These are phyloP conservation scores for Iris macrosiphon DNA, from an alignment of 106 monocot genomes.

Conservation along the genomic window DNA sequence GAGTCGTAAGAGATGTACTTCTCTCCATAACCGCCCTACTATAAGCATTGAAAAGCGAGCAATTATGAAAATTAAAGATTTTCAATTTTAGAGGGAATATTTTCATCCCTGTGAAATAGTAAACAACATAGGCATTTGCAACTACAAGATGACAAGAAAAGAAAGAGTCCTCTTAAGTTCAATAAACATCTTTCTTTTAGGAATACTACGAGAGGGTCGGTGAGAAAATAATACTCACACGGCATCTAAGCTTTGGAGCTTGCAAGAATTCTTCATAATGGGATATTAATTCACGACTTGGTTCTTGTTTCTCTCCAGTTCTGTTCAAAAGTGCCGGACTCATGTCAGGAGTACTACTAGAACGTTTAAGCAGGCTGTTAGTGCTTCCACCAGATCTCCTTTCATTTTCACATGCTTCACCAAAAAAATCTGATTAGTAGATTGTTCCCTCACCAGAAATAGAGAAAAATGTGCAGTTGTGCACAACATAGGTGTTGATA, in stretches of 20 bases:
- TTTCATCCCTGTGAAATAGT: no score
- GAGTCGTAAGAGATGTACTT: no score
- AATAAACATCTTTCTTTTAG: not conserved
- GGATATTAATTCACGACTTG: conserved; percentile 13
- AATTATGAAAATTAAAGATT: no score
- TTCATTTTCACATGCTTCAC: conserved; percentile 16
- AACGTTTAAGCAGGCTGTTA: conserved; percentile 41
- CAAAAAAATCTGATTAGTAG: conserved; percentile 9
- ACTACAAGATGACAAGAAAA: no score
- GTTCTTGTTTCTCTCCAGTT: conserved; percentile 22
- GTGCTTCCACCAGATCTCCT: conserved; percentile 3
- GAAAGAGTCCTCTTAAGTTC: no score
- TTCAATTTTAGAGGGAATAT: no score
- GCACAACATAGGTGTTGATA: not conserved
- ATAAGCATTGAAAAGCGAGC: no score
- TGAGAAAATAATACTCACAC: conserved; percentile 45
- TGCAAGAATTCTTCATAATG: conserved; percentile 46
- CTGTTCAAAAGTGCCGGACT: conserved; percentile 13
- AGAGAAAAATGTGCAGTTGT: conserved; percentile 20
- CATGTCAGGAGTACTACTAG: conserved; percentile 54
- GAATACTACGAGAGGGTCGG: not conserved
- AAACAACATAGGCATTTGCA: no score
- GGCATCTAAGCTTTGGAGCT: conserved; percentile 74
- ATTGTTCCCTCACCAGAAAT: conserved; percentile 10
- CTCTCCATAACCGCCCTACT: no score